Conservation (phyloP, 441 rosid genomes). For the Viola pubescens region DNA sequence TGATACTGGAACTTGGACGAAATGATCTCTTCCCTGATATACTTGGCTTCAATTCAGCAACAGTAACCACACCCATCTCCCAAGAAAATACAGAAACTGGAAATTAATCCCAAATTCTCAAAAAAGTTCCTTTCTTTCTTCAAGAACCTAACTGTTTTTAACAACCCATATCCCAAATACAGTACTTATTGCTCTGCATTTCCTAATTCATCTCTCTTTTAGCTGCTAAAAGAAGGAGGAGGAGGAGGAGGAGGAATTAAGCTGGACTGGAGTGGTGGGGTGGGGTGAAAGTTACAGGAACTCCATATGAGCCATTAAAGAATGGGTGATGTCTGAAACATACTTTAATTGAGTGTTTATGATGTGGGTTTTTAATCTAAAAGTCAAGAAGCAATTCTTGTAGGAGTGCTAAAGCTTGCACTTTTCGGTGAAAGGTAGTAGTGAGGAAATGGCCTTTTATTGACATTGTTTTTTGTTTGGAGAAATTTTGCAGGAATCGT, state of each 20-base stretch:
- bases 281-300: conserved; percentile 34
- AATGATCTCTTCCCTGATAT: conserved; percentile 81
- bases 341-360: conserved; percentile 32
- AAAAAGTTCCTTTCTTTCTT: conserved; percentile 9
- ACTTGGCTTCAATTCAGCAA: conserved; percentile 76
- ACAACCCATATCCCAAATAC: conserved; percentile 18
- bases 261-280: conserved; percentile 11
- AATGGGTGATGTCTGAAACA: conserved; percentile 25
- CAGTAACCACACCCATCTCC: conserved; percentile 77
- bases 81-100: conserved; percentile 2
- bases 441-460: conserved; percentile 19
- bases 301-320: conserved; percentile 36
- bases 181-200: conserved; percentile 17
- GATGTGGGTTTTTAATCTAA: conserved; percentile 28
- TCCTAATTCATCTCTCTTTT: neutral
- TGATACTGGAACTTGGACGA: conserved; percentile 75
- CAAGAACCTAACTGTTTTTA: conserved; percentile 22
- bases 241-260: conserved; percentile 13
- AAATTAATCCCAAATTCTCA: conserved; percentile 8
- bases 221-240: conserved; percentile 12
- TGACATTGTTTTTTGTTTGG: conserved; percentile 20
- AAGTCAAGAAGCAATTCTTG: conserved; percentile 45
- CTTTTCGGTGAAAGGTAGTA: conserved; percentile 76
- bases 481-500: conserved; percentile 43
- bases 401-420: conserved; percentile 36